Conservation (phyloP, 805 yeast genomes). For the Candida pseudofarinosa region DNA sequence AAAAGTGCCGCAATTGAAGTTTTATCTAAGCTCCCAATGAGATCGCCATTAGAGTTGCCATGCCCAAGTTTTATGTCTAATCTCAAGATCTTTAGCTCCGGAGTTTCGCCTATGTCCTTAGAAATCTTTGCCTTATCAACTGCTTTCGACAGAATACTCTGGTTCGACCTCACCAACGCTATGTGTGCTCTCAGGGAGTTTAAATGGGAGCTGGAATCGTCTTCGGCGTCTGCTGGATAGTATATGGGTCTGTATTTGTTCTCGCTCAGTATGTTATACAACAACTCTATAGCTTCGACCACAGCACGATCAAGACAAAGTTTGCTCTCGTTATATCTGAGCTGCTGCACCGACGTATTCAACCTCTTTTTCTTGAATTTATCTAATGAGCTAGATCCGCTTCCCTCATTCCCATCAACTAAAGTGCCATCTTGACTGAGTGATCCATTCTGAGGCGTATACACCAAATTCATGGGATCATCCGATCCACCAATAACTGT, state of each 20-base stretch:
- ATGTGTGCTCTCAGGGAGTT: constrained; percentile 50
- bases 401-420: constrained; percentile 26
- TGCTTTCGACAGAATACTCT: constrained; percentile 9
- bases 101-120: constrained; percentile 16
- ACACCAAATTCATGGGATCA: constrained; percentile 20
- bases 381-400: constrained; percentile 8
- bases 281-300: constrained; percentile 45
- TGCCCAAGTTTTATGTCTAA: constrained; percentile 58
- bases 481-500: constrained; percentile 10
- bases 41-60: constrained; percentile 30
- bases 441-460: constrained; percentile 30
- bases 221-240: constrained; percentile 48
- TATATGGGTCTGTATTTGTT: constrained; percentile 59
- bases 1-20: constrained; percentile 65
- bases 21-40: constrained; percentile 59
- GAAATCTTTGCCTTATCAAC: constrained; percentile 23
- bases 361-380: constrained; percentile 16
- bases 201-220: constrained; percentile 29
- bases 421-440: constrained; percentile 25
- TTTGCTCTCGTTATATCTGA: constrained; percentile 72
- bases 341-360: constrained; percentile 61
- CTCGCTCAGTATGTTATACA: constrained; percentile 51
- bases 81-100: constrained; percentile 56
- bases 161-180: constrained; percentile 47
- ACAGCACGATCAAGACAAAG: constrained; percentile 61